A percentile compares a stretch with the other conserved stretches of the same genome.
phyloP scores from a whole-genome alignment of 345 rosid genomes.

The Pistacia atlantica region DNA sequence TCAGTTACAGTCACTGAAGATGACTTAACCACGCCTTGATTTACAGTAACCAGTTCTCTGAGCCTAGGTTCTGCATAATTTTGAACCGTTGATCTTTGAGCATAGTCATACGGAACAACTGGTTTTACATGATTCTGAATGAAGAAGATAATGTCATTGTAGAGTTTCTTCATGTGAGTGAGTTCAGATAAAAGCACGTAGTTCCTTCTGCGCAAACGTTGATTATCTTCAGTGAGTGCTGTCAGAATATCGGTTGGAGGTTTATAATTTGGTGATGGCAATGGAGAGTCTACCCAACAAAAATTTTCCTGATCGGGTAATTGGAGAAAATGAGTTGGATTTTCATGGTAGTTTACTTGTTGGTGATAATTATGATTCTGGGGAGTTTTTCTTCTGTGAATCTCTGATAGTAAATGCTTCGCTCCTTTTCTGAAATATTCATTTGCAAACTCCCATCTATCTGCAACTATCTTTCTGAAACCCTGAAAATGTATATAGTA shows the following conservation, averaged over 20 bases:
- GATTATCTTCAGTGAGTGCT: constrained; percentile 54
- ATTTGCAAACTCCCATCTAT: constrained; percentile 75
- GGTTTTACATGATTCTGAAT: constrained; percentile 63
- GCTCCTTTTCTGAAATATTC: constrained; percentile 58
- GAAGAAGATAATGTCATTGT: constrained; percentile 64
- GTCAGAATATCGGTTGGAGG: constrained; percentile 31
- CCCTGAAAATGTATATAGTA: constrained; percentile 37
- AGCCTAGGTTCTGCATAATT: neutral
- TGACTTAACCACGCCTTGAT: neutral
- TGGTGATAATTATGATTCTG: constrained; percentile 24
- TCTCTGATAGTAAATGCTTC: constrained; percentile 55
- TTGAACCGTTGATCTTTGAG: too few relatives aligned
- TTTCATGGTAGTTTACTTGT: constrained; percentile 14
- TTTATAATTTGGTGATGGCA: constrained; percentile 2
- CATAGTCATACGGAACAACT: neutral
- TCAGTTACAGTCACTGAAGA: neutral
- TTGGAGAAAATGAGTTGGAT: constrained; percentile 15
- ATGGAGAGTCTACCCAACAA: constrained; percentile 15
- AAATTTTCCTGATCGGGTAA: neutral
- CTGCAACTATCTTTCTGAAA: constrained; percentile 58
- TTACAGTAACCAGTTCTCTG: neutral
- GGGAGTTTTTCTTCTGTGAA: constrained; percentile 54
- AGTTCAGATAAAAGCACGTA: constrained; percentile 58
- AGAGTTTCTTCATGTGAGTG: constrained; percentile 58
- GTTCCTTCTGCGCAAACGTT: constrained; percentile 50